Evolutionary conservation across 2,329 filamentous ascomycete species (phyloP).

Genomic region (Exophiala mesophila): DNA sequence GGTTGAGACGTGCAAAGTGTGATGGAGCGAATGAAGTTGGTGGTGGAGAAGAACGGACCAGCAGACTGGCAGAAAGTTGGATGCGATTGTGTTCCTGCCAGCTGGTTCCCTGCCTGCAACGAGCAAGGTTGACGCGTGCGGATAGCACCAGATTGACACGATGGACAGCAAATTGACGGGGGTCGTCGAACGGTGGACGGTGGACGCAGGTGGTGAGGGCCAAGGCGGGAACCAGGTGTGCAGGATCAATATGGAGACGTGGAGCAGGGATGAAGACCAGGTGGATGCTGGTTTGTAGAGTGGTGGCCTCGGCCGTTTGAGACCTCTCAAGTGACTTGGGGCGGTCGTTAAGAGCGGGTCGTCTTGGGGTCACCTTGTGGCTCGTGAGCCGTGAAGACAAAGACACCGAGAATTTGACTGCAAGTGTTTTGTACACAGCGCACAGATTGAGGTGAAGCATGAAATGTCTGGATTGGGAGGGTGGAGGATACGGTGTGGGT

Average conservation of each 20-base stretch:
- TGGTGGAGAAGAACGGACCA: neutral
- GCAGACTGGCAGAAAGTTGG: neutral
- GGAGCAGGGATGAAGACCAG: neutral
- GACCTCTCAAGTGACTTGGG: neutral
- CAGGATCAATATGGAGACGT: constrained; percentile 1
- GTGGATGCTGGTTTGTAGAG: constrained; percentile 10
- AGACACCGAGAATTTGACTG: too few species aligned
- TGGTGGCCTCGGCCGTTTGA: constrained; percentile 18
- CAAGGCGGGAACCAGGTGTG: neutral
- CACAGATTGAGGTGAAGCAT: too few species aligned
- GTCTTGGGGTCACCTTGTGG: neutral
- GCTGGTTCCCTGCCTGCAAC: neutral
- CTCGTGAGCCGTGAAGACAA: neutral
- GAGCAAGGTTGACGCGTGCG: constrained; percentile 15
- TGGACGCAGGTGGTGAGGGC: neutral
- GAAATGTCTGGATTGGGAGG: too few species aligned
- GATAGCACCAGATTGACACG: constrained; percentile 12
- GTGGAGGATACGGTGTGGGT: neutral
- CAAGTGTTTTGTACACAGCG: too few species aligned
- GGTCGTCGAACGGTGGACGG: constrained; percentile 4
- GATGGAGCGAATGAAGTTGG: neutral
- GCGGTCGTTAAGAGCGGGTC: neutral
- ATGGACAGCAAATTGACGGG: constrained; percentile 2
- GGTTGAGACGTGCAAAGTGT: neutral
- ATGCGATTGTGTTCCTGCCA: neutral